Conservation (phyloP, 495 filamentous ascomycete species). For the Trichoderma orchidacearum region DNA sequence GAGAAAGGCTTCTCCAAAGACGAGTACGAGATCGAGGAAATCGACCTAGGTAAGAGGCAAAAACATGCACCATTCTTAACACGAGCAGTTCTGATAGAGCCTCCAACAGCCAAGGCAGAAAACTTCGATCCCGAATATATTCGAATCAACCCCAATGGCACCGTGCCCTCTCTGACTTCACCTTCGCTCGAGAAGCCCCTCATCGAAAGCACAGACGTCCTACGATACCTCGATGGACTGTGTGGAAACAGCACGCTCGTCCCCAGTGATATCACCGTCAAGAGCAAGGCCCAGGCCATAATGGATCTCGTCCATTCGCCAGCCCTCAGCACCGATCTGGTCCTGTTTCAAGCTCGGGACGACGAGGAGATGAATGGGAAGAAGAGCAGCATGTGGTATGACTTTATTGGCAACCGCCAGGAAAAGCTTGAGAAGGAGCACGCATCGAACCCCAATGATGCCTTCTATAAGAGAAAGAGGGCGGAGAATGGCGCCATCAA, state of each 20-base stretch:
- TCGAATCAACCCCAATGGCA: conserved; percentile 1
- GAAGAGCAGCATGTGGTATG: neutral
- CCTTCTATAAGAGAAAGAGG: neutral
- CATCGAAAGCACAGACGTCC: neutral
- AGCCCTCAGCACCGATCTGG: neutral
- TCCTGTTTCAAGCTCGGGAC: neutral
- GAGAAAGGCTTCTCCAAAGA: neutral
- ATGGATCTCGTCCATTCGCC: conserved; percentile 1
- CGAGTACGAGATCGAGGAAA: neutral
- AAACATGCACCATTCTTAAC: too few species aligned
- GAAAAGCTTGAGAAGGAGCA: neutral
- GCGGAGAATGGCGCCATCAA: conserved; percentile 2
- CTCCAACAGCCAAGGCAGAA: neutral
- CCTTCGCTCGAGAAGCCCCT: neutral
- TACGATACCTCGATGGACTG: neutral
- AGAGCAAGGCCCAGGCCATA: neutral
- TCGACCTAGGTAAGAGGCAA: neutral
- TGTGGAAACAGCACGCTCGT: neutral
- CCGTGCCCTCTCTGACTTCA: neutral
- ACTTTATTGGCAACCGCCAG: neutral
- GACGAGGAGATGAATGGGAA: neutral
- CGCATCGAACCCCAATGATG: neutral
- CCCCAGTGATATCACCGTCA: neutral
- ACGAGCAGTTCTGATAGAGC: too few species aligned
- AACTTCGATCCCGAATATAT: conserved; percentile 1